Evolutionary conservation across 768 basidiomycete species (phyloP), one percentile per base, ranked within the genome.

Genomic region (Auriscalpium orientale): DNA sequence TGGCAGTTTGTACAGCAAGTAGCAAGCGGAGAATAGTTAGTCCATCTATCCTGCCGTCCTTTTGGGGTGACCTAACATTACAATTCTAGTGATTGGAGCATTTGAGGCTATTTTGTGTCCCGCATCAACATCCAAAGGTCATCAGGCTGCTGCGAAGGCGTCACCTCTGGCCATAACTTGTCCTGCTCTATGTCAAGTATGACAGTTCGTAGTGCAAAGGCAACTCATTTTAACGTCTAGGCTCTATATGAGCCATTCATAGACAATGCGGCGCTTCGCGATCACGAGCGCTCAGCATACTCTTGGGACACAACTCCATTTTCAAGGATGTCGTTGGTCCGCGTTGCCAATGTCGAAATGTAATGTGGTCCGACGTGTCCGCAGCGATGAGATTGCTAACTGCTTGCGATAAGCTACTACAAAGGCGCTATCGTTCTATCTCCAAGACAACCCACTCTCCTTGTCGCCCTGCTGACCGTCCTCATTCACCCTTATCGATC

Each of bases 51-150:
- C 4, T 5, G 0, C 51, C 9, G 16, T 16, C n/a, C 8, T 34
- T 18, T 12, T 13, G 36, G 2, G 28, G 4, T 10, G 21, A 51
- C 34, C 50, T 49, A 56, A 56, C 28, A 57, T 58, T 44, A 49
- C 3, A 51, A 20, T 49, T 13, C 13, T 55, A 97, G 92, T 98
- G 58, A 97, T 99, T 99, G 95, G 97, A 99, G 65, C 97, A 98
- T 72, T 79, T 99, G 61, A 98, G 95, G 70, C 80, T 98, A 46
- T 99, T 97, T 97, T 64, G 90, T 91, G 35, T 83, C 91, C 38
- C 88, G 95, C 53, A 94, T 95, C 79, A 98, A 99, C 74, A 98
- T 99, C 97, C 97, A 51, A 98, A 99, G 82, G 95, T 98, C 65
- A 94, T 98, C 77, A 89, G 73, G 92, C 94, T 10, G 84, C 95